Base-by-base conservation (phyloP, 2,329 filamentous ascomycete species). In the Claviceps arundinis region DNA sequence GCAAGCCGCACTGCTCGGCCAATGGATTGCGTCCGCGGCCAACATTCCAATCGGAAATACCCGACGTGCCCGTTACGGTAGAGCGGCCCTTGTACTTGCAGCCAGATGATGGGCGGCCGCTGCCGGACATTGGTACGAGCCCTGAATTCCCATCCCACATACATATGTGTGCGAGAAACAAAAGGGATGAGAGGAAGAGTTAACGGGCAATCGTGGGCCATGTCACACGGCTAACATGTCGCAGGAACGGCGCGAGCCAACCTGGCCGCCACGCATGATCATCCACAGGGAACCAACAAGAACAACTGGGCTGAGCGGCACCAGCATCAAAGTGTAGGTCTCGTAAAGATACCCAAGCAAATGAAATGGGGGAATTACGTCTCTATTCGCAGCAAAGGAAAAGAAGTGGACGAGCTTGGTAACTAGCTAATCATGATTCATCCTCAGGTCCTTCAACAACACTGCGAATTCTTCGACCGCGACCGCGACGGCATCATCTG, bases 401-500 rank as follows among this genome's bases (percentile, higher is more conserved):
- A 5, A 26, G 19, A 45, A 24, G 8, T 19, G 17, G 40, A 22
- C 40, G n/a, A 8, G 14, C 37, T 42, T 34, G 3, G 1, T 11
- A 34, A 34, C 30, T 9, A 34, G 30, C 9, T 34, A 11, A 22
- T 19, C 17, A 14, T 2, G 17, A n/a, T 17, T 5, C 7, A 6
- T 8, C 8, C 17, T 11, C 46, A 17, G 53, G 63, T 65, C 5
- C 56, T 72, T 1, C 68, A 72, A 50, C 66, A 68, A 47, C 69
- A 72, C 50, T 55, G 65, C 50, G 57, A 64, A 5, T 72, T 71
- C 59, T 72, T 67, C 59, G 69, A 72, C 51, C 60, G 59, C 44
- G 68, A 73, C 55, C 50, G 54, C 4, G 70, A 73, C 52, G 68
- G 68, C 19, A 55, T 65, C 16, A 70, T 73, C 53, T 68, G 60